Percentiles rank a stretch among this genome's conserved stretches.
phyloP scores from a whole-genome alignment of 176 grass and related monocot species.

The Canna indica region DNA sequence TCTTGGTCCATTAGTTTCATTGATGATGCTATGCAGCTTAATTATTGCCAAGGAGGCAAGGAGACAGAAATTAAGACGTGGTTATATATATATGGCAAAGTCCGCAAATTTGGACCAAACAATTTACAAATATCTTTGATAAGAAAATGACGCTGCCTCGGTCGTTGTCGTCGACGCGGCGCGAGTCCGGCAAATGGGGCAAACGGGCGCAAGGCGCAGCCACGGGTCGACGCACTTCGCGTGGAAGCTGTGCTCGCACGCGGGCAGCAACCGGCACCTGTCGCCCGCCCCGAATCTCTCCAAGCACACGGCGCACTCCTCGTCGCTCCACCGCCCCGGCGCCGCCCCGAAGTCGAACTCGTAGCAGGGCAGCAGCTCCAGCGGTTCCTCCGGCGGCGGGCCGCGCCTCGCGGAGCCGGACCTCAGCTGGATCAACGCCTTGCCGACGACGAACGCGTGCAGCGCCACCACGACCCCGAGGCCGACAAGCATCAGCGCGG shows the following conservation, averaged over 20 bases:
- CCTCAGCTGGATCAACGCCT: not conserved
- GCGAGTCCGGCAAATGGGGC: not conserved
- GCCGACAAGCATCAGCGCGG: not conserved
- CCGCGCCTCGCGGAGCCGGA: not conserved
- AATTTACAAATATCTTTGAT: too few relatives aligned
- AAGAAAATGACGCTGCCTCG: not conserved
- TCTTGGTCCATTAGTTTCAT: too few relatives aligned
- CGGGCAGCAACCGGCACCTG: not conserved
- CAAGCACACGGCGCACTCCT: conserved; percentile 8
- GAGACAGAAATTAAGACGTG: too few relatives aligned
- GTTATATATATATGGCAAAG: too few relatives aligned
- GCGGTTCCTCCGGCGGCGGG: not conserved
- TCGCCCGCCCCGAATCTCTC: conserved; percentile 10
- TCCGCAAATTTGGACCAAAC: too few relatives aligned
- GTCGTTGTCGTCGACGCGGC: not conserved
- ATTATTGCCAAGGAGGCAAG: too few relatives aligned
- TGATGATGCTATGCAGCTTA: too few relatives aligned
- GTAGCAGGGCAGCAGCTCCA: conserved; percentile 10
- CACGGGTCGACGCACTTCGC: conserved; percentile 12
- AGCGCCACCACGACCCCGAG: not conserved
- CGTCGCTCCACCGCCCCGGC: not conserved
- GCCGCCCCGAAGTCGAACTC: not conserved
- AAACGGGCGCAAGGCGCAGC: not conserved
- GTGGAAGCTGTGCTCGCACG: conserved; percentile 18
- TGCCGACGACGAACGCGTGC: not conserved